Base-by-base conservation (phyloP, 495 filamentous ascomycete genomes). In the Cercophora samala region DNA sequence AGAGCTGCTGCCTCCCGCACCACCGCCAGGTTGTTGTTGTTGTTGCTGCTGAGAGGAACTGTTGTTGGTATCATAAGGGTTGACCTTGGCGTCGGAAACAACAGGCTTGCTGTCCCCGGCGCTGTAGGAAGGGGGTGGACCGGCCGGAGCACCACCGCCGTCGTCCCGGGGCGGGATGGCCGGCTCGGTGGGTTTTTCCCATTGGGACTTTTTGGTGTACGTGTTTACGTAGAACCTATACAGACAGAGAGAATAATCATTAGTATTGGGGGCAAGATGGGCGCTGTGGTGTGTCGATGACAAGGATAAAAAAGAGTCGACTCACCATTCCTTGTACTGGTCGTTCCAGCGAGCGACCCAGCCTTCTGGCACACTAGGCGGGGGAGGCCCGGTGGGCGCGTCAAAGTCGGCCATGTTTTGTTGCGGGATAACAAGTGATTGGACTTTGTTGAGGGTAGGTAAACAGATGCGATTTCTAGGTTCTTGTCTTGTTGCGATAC, bases 171-270 rank as follows among this genome's bases (percentile, higher is more conserved):
- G 82, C 5, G 69, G 68, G n/a, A 82, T 80, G 64, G 86, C 81
- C 19, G 89, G 85, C 61, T 81, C 79, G 52, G 86, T 88, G 25
- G 93, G 93, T 58, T 80, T 85, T 3, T 95, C 90, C 92, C 93
- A 97, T 85, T 92, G 90, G 4, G 93, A 96, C 70, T 87, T 85
- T 70, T 92, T 93, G 69, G 92, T 96, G 75, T 87, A 87, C 65
- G 88, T 87, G 78, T 97, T 92, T 58, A 96, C 87, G 80, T 89
- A 97, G 85, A 93, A 97, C 90, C 91, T 92, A n/a, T n/a, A n/a
- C n/a, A n/a, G n/a, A n/a, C n/a, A n/a, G n/a, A n/a, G n/a, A n/a
- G n/a, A 53, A 64, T 2, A 22, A 17, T 1, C 4, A 51, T 52
- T 18, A 37, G 51, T 46, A 46, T 55, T 37, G 19, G 56, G 26